Conservation (phyloP, 179 eudicot genomes). For the Beta corolliflora region DNA sequence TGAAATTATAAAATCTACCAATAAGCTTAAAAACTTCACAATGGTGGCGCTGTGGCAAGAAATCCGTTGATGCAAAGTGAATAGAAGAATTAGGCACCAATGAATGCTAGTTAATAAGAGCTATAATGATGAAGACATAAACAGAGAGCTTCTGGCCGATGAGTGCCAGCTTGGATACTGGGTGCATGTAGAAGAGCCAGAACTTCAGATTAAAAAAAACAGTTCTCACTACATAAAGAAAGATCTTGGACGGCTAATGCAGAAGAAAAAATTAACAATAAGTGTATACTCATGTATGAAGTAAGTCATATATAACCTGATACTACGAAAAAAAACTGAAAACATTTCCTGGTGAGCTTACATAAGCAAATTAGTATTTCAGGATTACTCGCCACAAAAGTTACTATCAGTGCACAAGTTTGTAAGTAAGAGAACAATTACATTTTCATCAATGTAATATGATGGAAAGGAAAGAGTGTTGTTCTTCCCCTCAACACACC, state of each 20-base stretch:
- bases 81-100: not conserved
- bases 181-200: not conserved
- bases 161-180: not conserved
- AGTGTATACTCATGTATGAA: not conserved
- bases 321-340: too few species aligned
- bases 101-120: not conserved
- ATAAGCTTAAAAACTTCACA: not conserved
- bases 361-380: not conserved
- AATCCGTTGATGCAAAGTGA: not conserved
- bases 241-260: not conserved
- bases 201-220: not conserved
- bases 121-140: not conserved
- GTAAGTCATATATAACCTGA: not conserved
- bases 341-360: not conserved
- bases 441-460: constrained; percentile 98
- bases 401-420: not conserved
- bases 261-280: not conserved
- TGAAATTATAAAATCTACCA: not conserved
- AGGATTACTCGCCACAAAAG: not conserved
- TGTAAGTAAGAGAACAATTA: constrained; percentile 44
- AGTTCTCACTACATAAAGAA: not conserved
- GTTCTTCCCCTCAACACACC: constrained; percentile 78
- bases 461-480: constrained; percentile 83
- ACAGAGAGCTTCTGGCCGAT: not conserved
- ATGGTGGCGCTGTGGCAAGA: not conserved